A percentile compares a stretch with the other conserved stretches of the same genome.
phyloP scores from a whole-genome alignment of 2,329 filamentous ascomycete genomes.

The Colletotrichum gloeosporioides region DNA sequence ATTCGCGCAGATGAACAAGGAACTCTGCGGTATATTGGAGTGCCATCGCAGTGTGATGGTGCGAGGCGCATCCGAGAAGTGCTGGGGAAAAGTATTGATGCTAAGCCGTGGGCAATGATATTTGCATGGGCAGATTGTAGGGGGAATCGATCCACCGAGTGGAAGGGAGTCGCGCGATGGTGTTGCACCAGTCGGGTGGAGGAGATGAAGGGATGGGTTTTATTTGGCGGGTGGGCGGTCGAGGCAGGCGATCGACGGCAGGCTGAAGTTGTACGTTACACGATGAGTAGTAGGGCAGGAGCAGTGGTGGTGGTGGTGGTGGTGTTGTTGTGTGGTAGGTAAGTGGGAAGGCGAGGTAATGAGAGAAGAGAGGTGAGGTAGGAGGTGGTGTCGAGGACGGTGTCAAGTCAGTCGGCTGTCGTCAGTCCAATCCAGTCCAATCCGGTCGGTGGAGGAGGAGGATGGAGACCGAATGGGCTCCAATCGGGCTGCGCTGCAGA shows the following conservation, averaged over 20 bases:
- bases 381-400: neutral
- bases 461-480: conserved; percentile 3
- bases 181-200: neutral
- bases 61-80: conserved; percentile 40
- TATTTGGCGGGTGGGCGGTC: neutral
- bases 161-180: neutral
- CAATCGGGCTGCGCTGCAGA: conserved; percentile 19
- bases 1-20: conserved; percentile 77
- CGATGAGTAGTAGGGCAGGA: neutral
- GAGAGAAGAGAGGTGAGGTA: neutral
- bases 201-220: neutral
- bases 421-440: neutral
- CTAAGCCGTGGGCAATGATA: neutral
- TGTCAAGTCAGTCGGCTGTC: conserved; percentile 8
- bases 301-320: neutral
- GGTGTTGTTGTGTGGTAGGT: neutral
- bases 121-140: neutral
- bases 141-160: neutral
- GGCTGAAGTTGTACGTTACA: neutral
- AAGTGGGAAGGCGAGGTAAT: neutral
- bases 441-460: neutral
- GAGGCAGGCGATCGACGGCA: neutral
- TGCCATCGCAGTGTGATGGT: conserved; percentile 49
- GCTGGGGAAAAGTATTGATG: conserved; percentile 2
- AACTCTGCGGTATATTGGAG: conserved; percentile 78